phyloP scores from a whole-genome alignment of 345 rosid species.

The Lenwebbia sp. region DNA sequence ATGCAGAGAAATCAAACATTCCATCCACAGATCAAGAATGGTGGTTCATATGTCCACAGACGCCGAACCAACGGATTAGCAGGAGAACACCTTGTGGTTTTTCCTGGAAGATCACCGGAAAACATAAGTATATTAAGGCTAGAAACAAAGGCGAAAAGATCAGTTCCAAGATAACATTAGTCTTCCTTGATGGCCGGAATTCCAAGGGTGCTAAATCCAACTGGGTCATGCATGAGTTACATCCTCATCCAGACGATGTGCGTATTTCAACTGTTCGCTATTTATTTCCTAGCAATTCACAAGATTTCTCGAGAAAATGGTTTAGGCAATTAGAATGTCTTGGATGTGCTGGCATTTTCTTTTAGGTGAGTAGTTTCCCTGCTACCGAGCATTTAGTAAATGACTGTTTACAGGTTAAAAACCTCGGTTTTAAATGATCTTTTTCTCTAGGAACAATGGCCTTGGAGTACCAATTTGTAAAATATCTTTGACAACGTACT shows the following conservation, averaged over 20 bases:
- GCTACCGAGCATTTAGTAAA: background rate
- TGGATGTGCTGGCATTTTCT: background rate
- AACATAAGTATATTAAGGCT: background rate
- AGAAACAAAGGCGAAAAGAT: background rate
- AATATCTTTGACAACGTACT: background rate
- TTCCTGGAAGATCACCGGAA: background rate
- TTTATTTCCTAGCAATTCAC: background rate
- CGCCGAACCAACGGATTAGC: background rate
- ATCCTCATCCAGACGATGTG: background rate
- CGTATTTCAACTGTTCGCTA: background rate
- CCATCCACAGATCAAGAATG: background rate
- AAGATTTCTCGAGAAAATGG: background rate
- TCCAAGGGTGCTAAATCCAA: background rate
- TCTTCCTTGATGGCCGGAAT: background rate
- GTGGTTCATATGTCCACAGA: constrained; percentile 5
- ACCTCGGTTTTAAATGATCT: background rate
- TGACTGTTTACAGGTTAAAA: background rate
- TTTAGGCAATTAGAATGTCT: background rate
- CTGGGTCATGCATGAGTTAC: background rate
- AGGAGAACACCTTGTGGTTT: background rate
- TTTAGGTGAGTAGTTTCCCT: background rate
- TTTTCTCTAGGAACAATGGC: background rate
- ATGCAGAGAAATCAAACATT: background rate
- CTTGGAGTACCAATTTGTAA: background rate
- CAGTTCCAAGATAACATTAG: background rate